Evolutionary conservation across 345 rosid genomes (phyloP), one percentile per base, ranked within the genome.

Genomic region (Clarkia xantiana): DNA sequence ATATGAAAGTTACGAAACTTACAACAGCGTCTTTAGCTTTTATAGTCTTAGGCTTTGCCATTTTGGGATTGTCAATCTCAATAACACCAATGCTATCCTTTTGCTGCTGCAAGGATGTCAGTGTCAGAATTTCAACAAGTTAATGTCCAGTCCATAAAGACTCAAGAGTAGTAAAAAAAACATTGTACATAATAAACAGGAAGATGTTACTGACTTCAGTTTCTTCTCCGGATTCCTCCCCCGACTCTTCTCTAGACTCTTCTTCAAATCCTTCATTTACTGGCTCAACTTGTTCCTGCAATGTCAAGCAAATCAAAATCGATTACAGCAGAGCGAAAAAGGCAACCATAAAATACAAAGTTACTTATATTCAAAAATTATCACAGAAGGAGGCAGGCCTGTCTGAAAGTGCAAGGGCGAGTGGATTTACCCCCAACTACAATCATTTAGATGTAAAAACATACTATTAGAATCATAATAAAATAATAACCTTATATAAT

Each of bases 401-500:
- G 69, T 59, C 70, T 86, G 68, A 90, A 90, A 15, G 93, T 76
- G 9, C 81, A 76, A 41, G 98, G 96, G 22, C 98, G 91, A 18
- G 67, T 38, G 10, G 96, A 79, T 55, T 84, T 74, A 47, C 98
- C 98, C 18, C 94, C 86, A 77, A 73, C 96, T 90, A 73, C 72
- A 77, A 52, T 50, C 50, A 51, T 45, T 12, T 22, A 18, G 38
- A 49, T 20, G 15, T 42, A 15, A 54, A 36, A 22, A 54, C 7
- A 19, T 11, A 0, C 18, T 0, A 45, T 0, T n/a, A 16, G 42
- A 9, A 14, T 8, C 25, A 39, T 45, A 48, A 1, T 16, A 19
- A 11, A 6, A 36, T 2, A 25, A 38, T 4, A 29, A 23, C 14
- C 19, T 34, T 15, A 45, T 2, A 54, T 22, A n/a, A 10, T 11